phyloP scores from a whole-genome alignment of 108 stramenopile genomes.

The Nitzschia sp. region DNA sequence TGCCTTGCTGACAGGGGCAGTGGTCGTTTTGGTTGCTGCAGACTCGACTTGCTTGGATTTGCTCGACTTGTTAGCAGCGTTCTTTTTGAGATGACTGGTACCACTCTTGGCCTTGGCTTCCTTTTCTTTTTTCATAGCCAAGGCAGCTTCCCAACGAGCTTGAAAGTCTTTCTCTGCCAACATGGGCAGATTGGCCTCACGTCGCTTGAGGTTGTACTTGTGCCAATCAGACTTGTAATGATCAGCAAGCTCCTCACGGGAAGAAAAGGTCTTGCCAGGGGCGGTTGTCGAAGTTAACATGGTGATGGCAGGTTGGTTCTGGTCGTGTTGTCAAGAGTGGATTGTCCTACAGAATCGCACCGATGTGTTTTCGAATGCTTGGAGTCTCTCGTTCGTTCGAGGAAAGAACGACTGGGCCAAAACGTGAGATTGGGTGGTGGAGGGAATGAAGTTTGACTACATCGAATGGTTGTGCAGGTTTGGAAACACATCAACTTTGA shows the following conservation, averaged over 20 bases:
- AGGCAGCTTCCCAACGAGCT: constrained; percentile 76
- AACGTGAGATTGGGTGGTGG: too few species aligned
- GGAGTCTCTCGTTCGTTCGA: too few species aligned
- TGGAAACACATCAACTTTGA: too few species aligned
- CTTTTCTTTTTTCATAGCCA: constrained; percentile 66
- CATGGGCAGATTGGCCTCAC: constrained; percentile 78
- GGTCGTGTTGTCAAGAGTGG: too few species aligned
- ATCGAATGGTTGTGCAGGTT: too few species aligned
- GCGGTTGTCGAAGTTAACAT: constrained; percentile 80
- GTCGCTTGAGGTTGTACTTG: constrained; percentile 94
- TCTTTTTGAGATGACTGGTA: constrained; percentile 66
- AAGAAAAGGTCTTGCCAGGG: constrained; percentile 73
- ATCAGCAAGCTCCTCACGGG: constrained; percentile 68
- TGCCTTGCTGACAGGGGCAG: not conserved
- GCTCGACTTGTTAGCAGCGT: constrained; percentile 14
- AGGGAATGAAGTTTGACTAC: too few species aligned
- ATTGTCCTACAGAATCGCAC: too few species aligned
- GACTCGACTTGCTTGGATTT: not conserved
- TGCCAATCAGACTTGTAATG: constrained; percentile 97
- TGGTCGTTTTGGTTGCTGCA: constrained; percentile 3
- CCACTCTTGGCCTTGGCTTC: constrained; percentile 44
- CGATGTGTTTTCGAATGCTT: too few species aligned
- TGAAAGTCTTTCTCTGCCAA: constrained; percentile 71
- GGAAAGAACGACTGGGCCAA: too few species aligned
- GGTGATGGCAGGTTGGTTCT: not conserved